Evolutionary conservation across 345 rosid genomes (phyloP).

Genomic region (Citrus sinensis): DNA sequence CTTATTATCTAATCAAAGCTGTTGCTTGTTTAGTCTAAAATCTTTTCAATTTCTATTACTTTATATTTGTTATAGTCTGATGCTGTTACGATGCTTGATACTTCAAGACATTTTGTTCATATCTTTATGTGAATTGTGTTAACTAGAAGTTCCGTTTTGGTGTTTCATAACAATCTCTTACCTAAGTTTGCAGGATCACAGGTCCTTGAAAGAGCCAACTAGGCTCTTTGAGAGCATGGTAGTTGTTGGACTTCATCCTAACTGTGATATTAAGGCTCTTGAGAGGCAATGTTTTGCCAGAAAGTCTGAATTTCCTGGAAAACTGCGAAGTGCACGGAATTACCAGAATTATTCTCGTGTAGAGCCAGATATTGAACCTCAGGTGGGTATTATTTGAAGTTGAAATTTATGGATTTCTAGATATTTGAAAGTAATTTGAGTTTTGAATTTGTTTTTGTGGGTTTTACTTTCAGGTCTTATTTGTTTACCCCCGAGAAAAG

Average conservation of each 20-base stretch:
- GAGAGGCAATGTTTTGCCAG: conserved; percentile 55
- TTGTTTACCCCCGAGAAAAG: conserved; percentile 88
- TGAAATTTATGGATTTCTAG: background rate
- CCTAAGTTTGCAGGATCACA: conserved; percentile 66
- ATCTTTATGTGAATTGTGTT: background rate
- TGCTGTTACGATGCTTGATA: background rate
- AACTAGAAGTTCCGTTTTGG: background rate
- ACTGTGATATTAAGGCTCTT: conserved; percentile 78
- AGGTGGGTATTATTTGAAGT: conserved; percentile 40
- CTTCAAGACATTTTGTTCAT: background rate
- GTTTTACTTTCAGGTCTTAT: conserved; percentile 61
- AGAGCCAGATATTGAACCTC: conserved; percentile 82
- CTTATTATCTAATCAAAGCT: background rate
- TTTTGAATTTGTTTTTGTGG: conserved; percentile 15
- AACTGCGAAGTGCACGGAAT: conserved; percentile 46
- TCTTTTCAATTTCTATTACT: conserved; percentile 2
- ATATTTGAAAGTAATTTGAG: background rate
- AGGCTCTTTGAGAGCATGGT: conserved; percentile 92
- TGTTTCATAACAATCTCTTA: conserved; percentile 13
- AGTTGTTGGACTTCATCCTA: conserved; percentile 91
- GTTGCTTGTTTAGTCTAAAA: background rate
- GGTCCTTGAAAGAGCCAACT: conserved; percentile 73
- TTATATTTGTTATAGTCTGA: background rate
- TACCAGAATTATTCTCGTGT: conserved; percentile 67
- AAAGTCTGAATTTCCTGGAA: conserved; percentile 65